A percentile compares a stretch with the other conserved stretches of the same genome.
Evolutionary conservation across 352 stramenopile genomes (phyloP).

Genomic region (Phytopythium aichiense): DNA sequence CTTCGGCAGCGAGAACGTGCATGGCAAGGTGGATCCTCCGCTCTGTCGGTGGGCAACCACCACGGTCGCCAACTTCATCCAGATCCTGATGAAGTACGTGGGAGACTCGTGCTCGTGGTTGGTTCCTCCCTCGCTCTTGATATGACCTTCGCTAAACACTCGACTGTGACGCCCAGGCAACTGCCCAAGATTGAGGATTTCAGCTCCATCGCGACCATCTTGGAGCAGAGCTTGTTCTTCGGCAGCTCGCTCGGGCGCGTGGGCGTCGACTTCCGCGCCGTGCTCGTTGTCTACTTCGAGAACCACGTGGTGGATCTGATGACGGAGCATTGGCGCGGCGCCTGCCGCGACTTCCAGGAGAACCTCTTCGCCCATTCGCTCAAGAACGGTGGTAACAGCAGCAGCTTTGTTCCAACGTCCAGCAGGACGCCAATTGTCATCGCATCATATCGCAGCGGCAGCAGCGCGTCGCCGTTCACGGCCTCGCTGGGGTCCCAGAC

Average conservation of each 20-base stretch:
- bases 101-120: neutral
- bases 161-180: constrained; percentile 31
- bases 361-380: constrained; percentile 43
- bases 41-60: constrained; percentile 78
- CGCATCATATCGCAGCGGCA: constrained; percentile 49
- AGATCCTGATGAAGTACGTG: constrained; percentile 73
- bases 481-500: constrained; percentile 4
- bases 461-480: constrained; percentile 6
- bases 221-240: constrained; percentile 87
- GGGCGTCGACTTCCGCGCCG: constrained; percentile 76
- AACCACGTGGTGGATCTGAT: constrained; percentile 71
- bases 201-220: constrained; percentile 68
- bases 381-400: constrained; percentile 10
- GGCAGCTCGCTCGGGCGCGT: constrained; percentile 75
- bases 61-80: constrained; percentile 76
- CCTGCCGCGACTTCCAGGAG: constrained; percentile 62
- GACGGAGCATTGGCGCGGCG: constrained; percentile 48
- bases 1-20: constrained; percentile 79
- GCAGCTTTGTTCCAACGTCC: constrained; percentile 14
- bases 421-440: constrained; percentile 68
- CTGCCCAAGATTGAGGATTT: constrained; percentile 85
- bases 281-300: constrained; percentile 82
- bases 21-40: constrained; percentile 76
- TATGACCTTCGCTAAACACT: neutral
- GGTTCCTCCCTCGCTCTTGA: neutral